Evolutionary conservation across 2,329 filamentous ascomycete genomes (phyloP).

Genomic region (Microdochium trichocladiopsis): DNA sequence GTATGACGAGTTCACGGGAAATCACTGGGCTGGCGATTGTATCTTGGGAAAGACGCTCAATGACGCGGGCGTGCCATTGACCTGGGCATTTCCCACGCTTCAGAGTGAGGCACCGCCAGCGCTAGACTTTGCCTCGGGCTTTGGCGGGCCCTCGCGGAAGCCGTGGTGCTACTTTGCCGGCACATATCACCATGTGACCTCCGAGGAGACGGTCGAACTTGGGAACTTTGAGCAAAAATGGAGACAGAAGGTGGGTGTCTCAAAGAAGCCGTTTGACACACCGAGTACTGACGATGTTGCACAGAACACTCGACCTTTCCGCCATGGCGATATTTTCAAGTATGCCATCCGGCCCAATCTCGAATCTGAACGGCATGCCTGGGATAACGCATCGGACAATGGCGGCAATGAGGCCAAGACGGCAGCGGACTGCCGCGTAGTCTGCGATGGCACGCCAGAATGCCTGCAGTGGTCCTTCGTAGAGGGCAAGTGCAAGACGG

Average conservation of each 20-base stretch:
- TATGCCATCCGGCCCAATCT: conserved; percentile 17
- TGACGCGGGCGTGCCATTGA: conserved; percentile 35
- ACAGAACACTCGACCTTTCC: conserved; percentile 15
- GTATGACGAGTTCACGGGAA: conserved; percentile 35
- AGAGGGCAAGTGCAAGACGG: conserved; percentile 17
- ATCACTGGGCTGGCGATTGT: conserved; percentile 41
- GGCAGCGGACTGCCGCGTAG: conserved; percentile 14
- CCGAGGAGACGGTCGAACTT: conserved; percentile 31
- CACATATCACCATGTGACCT: conserved; percentile 39
- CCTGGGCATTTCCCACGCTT: conserved; percentile 39
- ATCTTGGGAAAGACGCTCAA: conserved; percentile 37
- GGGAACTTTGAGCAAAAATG: conserved; percentile 35
- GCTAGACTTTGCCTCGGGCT: conserved; percentile 33
- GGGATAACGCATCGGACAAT: conserved; percentile 21
- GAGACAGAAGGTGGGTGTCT: conserved; percentile 17
- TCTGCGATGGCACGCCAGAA: conserved; percentile 14
- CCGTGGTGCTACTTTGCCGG: conserved; percentile 43
- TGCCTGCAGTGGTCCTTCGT: conserved; percentile 22
- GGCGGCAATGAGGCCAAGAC: conserved; percentile 11
- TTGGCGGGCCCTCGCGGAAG: conserved; percentile 25
- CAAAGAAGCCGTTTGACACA: conserved; percentile 1
- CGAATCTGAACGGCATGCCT: conserved; percentile 12
- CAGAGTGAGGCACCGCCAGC: conserved; percentile 28
- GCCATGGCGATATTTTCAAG: conserved; percentile 21
- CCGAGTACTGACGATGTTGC: background rate